Evolutionary conservation across 441 rosid genomes (phyloP), one percentile per base, ranked within the genome.

Genomic region (Theobroma grandiflorum): DNA sequence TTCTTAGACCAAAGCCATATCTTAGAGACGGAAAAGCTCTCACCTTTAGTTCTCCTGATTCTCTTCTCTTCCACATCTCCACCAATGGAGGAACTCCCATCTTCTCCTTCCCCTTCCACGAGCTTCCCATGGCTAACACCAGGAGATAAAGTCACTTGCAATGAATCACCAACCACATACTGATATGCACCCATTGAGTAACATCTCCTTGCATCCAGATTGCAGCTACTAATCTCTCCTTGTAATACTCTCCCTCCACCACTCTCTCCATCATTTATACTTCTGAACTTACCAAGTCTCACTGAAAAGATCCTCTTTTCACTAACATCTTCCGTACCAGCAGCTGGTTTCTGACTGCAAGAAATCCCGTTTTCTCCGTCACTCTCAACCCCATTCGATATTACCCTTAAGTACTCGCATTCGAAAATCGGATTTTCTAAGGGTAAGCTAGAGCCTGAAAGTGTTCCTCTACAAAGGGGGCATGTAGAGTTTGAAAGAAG

Each of bases 401-500:
- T 47, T 74, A 84, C 86, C 78, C 86, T 76, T 18, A 81, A 79
- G 63, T 83, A 78, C 15, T 82, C 84, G 33, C 52, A 81, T 61
- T 80, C 80, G 50, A 61, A 58, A 10, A 77, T 33, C 53, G 85
- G 90, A 35, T 76, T 83, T 49, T 86, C 89, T 49, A 74, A 35
- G 15, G 80, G 70, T 73, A 67, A 35, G 47, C 40, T 45, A 35
- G 91, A 77, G 73, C 78, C 78, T 63, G 45, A 84, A 69, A 94
- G 88, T 76, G 88, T 79, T 10, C 83, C 88, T 84, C 96, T 87
- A 74, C 96, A 94, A 5, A 93, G 93, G 58, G 96, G 97, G 79
- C 97, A 93, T 8, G 91, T 87, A n/a, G 96, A 93, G 86, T 92
- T 90, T 33, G 98, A 91, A 37, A 94, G 95, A 47, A 94, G 93